Evolutionary conservation across 2,329 filamentous ascomycete species (phyloP).

Genomic region (Calycina herbarum): DNA sequence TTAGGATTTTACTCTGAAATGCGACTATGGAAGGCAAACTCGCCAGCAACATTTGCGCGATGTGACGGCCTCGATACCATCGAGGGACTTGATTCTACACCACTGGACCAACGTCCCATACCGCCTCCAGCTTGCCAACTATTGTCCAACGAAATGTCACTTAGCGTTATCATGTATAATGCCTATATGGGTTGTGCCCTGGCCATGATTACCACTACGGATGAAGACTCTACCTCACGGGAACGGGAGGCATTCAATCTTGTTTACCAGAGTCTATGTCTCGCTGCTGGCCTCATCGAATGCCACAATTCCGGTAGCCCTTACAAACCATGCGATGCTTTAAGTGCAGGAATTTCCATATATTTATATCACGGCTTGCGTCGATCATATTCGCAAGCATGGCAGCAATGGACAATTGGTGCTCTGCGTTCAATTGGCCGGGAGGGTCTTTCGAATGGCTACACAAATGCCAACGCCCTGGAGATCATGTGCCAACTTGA

Average conservation of each 20-base stretch:
- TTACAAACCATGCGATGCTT: slow-evolving; percentile 27
- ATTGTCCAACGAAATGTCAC: slow-evolving; percentile 19
- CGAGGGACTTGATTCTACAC: neutral
- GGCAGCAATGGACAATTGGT: slow-evolving; percentile 24
- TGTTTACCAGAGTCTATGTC: slow-evolving; percentile 23
- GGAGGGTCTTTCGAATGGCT: slow-evolving; percentile 24
- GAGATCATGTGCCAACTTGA: slow-evolving; percentile 24
- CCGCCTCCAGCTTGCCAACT: slow-evolving; percentile 16
- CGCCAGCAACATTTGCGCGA: slow-evolving; percentile 21
- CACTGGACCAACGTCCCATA: slow-evolving; percentile 10
- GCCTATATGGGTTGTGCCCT: slow-evolving; percentile 20
- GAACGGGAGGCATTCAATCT: slow-evolving; percentile 23
- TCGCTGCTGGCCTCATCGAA: slow-evolving; percentile 18
- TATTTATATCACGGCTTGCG: slow-evolving; percentile 23
- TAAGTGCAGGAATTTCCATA: slow-evolving; percentile 24
- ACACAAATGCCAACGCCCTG: slow-evolving; percentile 20
- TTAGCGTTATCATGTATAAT: slow-evolving; percentile 24
- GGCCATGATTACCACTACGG: slow-evolving; percentile 21
- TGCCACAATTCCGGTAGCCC: slow-evolving; percentile 6
- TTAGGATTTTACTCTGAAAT: slow-evolving; percentile 24
- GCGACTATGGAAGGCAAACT: slow-evolving; percentile 23
- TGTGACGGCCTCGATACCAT: slow-evolving; percentile 8
- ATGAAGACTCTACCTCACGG: slow-evolving; percentile 6
- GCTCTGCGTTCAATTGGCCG: slow-evolving; percentile 22
- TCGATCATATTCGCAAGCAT: slow-evolving; percentile 25